A percentile compares a stretch with the other conserved stretches of the same genome.
phyloP scores from a whole-genome alignment of 352 stramenopile genomes.

The Lagenidium giganteum region DNA sequence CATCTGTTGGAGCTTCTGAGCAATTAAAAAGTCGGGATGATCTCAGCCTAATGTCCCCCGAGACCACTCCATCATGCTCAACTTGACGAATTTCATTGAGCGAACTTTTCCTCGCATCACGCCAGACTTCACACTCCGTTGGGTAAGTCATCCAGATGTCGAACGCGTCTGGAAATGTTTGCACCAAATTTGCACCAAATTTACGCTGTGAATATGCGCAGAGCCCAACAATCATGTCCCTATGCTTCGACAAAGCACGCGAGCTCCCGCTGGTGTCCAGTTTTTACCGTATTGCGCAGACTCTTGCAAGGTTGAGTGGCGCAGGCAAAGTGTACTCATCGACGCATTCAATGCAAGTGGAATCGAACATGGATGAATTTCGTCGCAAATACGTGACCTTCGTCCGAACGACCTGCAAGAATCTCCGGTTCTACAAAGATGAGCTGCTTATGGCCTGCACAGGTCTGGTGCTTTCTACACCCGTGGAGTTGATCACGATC shows the following conservation, averaged over 20 bases:
- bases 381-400: slow-evolving; percentile 56
- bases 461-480: slow-evolving; percentile 54
- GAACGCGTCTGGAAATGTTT: too few species aligned
- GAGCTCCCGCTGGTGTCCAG: slow-evolving; percentile 21
- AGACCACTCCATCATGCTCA: slow-evolving; percentile 80
- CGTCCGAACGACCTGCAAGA: slow-evolving; percentile 27
- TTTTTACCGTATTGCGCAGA: slow-evolving; percentile 22
- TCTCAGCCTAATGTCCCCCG: slow-evolving; percentile 49
- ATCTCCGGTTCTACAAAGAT: slow-evolving; percentile 73
- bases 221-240: slow-evolving; percentile 15
- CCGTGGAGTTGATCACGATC: slow-evolving; percentile 28
- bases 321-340: slow-evolving; percentile 1
- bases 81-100: slow-evolving; percentile 72
- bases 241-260: slow-evolving; percentile 14
- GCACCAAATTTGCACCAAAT: too few species aligned
- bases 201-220: too few species aligned
- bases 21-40: background rate
- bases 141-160: slow-evolving; percentile 39
- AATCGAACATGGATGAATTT: too few species aligned
- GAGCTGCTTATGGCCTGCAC: slow-evolving; percentile 60
- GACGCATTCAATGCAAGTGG: too few species aligned
- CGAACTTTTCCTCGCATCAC: slow-evolving; percentile 34
- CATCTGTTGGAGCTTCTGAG: background rate
- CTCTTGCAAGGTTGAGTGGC: slow-evolving; percentile 6
- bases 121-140: slow-evolving; percentile 22